These are phyloP conservation scores for Trichoderma cornu-damae DNA, from an alignment of 2,329 filamentous ascomycete species.

Conservation along the genomic window DNA sequence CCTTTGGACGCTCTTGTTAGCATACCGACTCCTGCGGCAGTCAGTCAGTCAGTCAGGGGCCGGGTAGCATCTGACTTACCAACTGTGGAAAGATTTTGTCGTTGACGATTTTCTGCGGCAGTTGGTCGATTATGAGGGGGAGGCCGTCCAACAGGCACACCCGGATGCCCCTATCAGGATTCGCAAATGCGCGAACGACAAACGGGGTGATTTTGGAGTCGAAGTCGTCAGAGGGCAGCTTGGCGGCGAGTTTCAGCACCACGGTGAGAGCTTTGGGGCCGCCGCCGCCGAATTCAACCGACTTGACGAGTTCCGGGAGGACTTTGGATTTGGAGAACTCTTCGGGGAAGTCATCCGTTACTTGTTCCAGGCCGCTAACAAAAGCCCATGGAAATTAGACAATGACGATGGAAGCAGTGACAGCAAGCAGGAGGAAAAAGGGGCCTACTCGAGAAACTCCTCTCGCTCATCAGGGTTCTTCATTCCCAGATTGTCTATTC, in stretches of 20 bases:
- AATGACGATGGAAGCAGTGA: slow-evolving; percentile 34
- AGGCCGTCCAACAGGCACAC: slow-evolving; percentile 88
- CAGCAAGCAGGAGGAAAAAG: no score
- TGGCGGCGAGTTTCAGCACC: slow-evolving; percentile 85
- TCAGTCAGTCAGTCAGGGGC: no score
- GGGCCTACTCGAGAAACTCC: slow-evolving; percentile 64
- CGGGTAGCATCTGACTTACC: slow-evolving; percentile 47
- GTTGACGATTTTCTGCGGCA: slow-evolving; percentile 84
- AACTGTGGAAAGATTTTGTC: slow-evolving; percentile 96
- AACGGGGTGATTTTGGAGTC: slow-evolving; percentile 78
- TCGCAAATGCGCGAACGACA: slow-evolving; percentile 79
- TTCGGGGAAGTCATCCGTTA: slow-evolving; percentile 92
- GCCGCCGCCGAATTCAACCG: slow-evolving; percentile 95
- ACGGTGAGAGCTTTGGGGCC: slow-evolving; percentile 85
- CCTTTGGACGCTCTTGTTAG: slow-evolving; percentile 45
- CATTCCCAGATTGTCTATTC: slow-evolving; percentile 85
- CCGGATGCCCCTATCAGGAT: slow-evolving; percentile 85
- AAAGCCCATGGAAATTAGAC: slow-evolving; percentile 34
- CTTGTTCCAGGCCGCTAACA: slow-evolving; percentile 65
- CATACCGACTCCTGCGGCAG: background rate
- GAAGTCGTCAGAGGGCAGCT: slow-evolving; percentile 86
- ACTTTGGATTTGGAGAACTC: slow-evolving; percentile 99
- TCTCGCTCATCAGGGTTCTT: slow-evolving; percentile 82
- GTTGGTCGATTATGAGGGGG: slow-evolving; percentile 82
- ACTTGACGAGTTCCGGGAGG: slow-evolving; percentile 91